phyloP scores from a whole-genome alignment of 2,329 filamentous ascomycete species.

The Cercospora brassicicola region DNA sequence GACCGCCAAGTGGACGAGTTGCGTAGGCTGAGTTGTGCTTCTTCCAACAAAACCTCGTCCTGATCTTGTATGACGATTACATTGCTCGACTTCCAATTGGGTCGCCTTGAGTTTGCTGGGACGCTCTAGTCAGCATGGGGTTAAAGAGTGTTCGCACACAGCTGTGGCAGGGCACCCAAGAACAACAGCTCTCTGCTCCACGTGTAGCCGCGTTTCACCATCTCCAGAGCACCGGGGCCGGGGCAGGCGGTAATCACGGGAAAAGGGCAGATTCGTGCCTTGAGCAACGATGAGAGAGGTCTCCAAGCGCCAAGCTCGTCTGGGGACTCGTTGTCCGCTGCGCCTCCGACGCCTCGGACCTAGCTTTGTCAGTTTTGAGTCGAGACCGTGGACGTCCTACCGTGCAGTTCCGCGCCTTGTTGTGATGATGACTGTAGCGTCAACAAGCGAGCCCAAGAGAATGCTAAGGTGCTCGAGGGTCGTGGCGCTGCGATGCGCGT shows the following conservation, averaged over 20 bases:
- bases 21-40: background rate
- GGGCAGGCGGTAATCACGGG: background rate
- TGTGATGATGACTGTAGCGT: background rate
- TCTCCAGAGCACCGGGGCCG: background rate
- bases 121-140: background rate
- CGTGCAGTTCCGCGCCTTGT: background rate
- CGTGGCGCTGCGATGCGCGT: background rate
- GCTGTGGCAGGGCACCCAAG: background rate
- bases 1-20: background rate
- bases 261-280: background rate
- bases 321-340: background rate
- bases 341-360: background rate
- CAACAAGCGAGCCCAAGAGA: background rate
- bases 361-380: background rate
- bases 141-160: background rate
- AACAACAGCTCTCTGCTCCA: background rate
- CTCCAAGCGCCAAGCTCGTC: background rate
- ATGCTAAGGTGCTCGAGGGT: background rate
- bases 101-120: background rate
- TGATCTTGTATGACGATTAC: slow-evolving; percentile 4
- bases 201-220: background rate
- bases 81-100: slow-evolving; percentile 8
- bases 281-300: background rate
- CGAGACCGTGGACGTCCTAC: background rate
- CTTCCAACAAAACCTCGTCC: background rate